These are phyloP conservation scores for Kazachstania psychrophila DNA, from an alignment of 805 yeast species.

Conservation along the genomic window DNA sequence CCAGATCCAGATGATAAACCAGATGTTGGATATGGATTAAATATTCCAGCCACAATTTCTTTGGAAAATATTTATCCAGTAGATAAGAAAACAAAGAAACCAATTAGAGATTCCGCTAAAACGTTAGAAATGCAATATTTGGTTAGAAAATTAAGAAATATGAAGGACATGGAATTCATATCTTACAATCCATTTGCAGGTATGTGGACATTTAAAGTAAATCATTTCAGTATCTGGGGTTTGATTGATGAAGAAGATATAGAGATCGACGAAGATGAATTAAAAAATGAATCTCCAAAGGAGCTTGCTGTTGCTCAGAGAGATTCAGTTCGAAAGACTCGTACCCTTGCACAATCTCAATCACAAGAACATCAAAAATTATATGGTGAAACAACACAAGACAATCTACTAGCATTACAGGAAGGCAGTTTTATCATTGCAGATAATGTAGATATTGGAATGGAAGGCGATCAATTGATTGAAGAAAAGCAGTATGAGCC, in stretches of 20 bases:
- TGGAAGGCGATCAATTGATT: conserved; percentile 5
- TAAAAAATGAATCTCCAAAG: conserved; percentile 16
- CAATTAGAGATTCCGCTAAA: conserved; percentile 25
- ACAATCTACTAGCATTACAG: conserved; percentile 6
- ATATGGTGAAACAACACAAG: conserved; percentile 3
- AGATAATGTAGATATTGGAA: not conserved
- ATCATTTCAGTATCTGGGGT: conserved; percentile 95
- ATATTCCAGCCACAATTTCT: conserved; percentile 68
- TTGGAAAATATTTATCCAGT: conserved; percentile 52
- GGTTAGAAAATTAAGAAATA: conserved; percentile 41
- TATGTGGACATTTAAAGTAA: conserved; percentile 70
- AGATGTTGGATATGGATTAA: conserved; percentile 56
- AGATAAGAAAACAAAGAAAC: conserved; percentile 23
- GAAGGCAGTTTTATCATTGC: conserved; percentile 3
- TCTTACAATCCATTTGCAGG: conserved; percentile 71
- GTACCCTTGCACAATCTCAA: conserved; percentile 11
- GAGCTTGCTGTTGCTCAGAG: not conserved
- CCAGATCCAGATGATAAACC: conserved; percentile 48
- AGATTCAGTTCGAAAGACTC: not conserved
- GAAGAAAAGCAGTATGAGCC: conserved; percentile 65
- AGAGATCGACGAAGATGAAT: conserved; percentile 43
- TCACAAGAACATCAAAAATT: not conserved
- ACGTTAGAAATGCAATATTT: conserved; percentile 39
- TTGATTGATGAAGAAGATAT: conserved; percentile 57
- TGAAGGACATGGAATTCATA: conserved; percentile 67